Percentiles rank a stretch among this genome's conserved stretches.
phyloP scores from a whole-genome alignment of 352 stramenopile genomes.

The Salisapilia sapeloensis region DNA sequence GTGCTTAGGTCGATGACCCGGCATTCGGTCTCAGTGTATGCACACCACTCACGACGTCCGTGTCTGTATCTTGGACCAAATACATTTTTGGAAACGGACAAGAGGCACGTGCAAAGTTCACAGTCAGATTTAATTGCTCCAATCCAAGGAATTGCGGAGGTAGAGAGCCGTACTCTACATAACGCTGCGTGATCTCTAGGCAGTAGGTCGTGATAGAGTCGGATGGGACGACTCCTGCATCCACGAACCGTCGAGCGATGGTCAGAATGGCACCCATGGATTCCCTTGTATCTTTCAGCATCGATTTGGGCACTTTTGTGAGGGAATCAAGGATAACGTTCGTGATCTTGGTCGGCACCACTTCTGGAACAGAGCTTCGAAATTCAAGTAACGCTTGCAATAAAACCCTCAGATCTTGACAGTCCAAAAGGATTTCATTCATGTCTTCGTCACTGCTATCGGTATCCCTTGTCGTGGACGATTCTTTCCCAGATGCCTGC shows the following conservation, averaged over 20 bases:
- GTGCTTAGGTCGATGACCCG: constrained; percentile 51
- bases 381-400: constrained; percentile 69
- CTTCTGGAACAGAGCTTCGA: constrained; percentile 38
- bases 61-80: constrained; percentile 82
- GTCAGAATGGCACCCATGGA: constrained; percentile 59
- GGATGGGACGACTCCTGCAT: constrained; percentile 27
- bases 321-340: constrained; percentile 74
- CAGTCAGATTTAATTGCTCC: constrained; percentile 87
- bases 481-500: not conserved
- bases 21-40: constrained; percentile 76
- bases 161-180: constrained; percentile 84
- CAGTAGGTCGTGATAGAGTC: constrained; percentile 54
- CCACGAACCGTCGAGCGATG: constrained; percentile 61
- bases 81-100: constrained; percentile 78
- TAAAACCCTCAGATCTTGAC: constrained; percentile 62
- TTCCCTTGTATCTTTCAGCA: constrained; percentile 76
- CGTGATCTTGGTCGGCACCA: constrained; percentile 41
- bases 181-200: constrained; percentile 67
- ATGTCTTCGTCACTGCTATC: constrained; percentile 2
- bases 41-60: constrained; percentile 82
- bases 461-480: constrained; percentile 14
- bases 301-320: constrained; percentile 49
- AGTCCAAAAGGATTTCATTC: constrained; percentile 22
- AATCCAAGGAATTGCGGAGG: constrained; percentile 89
- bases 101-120: constrained; percentile 70